Evolutionary conservation across 2,329 filamentous ascomycete species (phyloP).

Genomic region (Pseudonectria foliicola): DNA sequence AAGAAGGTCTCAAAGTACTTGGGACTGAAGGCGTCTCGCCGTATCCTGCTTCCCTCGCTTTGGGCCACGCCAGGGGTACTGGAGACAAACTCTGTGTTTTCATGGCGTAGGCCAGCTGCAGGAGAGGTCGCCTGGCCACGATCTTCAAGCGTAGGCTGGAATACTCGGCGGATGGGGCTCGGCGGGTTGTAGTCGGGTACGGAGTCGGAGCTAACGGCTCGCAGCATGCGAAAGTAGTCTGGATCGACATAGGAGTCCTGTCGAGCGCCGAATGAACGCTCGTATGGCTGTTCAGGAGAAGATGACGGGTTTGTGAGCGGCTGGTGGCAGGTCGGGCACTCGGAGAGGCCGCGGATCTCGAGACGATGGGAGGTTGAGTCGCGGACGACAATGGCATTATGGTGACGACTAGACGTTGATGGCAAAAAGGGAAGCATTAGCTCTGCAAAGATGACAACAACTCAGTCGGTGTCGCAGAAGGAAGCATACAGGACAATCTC

Average conservation of each 20-base stretch:
- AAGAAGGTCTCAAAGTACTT: constrained; percentile 94
- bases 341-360: constrained; percentile 66
- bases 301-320: constrained; percentile 44
- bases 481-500: constrained; percentile 70
- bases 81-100: constrained; percentile 43
- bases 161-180: constrained; percentile 48
- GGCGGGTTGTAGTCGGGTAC: constrained; percentile 38
- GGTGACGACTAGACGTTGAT: constrained; percentile 65
- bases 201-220: constrained; percentile 42
- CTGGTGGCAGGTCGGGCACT: constrained; percentile 89
- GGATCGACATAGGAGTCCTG: constrained; percentile 74
- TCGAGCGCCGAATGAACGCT: constrained; percentile 30
- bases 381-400: constrained; percentile 85
- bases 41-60: constrained; percentile 61
- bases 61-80: constrained; percentile 43
- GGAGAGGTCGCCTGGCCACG: constrained; percentile 9
- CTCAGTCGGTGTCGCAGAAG: neutral
- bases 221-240: constrained; percentile 92
- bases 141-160: constrained; percentile 35
- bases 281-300: constrained; percentile 45
- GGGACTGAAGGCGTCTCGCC: constrained; percentile 78
- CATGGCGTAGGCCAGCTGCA: constrained; percentile 18
- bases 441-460: neutral
- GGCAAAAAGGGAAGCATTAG: constrained; percentile 5
- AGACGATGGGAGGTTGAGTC: constrained; percentile 80